These are phyloP conservation scores for Phialophora expanda DNA, from an alignment of 2,329 filamentous ascomycete species.

Conservation along the genomic window DNA sequence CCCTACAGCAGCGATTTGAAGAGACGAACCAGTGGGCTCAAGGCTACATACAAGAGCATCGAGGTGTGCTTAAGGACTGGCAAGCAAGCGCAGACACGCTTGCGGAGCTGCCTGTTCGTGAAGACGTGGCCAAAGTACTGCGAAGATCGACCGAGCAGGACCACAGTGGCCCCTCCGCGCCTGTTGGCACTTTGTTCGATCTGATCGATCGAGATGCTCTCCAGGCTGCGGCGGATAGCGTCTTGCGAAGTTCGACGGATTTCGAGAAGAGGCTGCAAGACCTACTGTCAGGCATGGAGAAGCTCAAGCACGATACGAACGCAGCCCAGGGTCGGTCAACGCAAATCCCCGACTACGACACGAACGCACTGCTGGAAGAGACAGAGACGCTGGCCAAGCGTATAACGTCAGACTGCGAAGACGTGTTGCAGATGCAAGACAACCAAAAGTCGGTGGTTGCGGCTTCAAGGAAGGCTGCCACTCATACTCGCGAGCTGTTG, in stretches of 20 bases:
- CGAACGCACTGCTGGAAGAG: constrained; percentile 55
- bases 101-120: constrained; percentile 50
- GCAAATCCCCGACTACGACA: constrained; percentile 35
- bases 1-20: constrained; percentile 52
- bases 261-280: constrained; percentile 32
- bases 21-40: constrained; percentile 55
- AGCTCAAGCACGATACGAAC: constrained; percentile 33
- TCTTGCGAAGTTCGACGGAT: constrained; percentile 29
- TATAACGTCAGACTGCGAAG: constrained; percentile 82
- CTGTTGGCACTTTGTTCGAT: constrained; percentile 36
- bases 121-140: constrained; percentile 49
- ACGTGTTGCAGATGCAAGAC: constrained; percentile 70
- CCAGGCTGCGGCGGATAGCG: constrained; percentile 30
- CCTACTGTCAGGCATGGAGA: constrained; percentile 28
- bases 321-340: constrained; percentile 20
- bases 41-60: constrained; percentile 52
- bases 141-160: constrained; percentile 35
- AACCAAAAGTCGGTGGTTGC: constrained; percentile 68
- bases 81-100: constrained; percentile 46
- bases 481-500: constrained; percentile 67
- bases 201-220: constrained; percentile 31
- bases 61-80: constrained; percentile 52
- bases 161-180: constrained; percentile 8
- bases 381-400: constrained; percentile 86
- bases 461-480: constrained; percentile 67